These are phyloP conservation scores for Kwoniella dejecticola DNA, from an alignment of 768 basidiomycete genomes.

Conservation along the genomic window DNA sequence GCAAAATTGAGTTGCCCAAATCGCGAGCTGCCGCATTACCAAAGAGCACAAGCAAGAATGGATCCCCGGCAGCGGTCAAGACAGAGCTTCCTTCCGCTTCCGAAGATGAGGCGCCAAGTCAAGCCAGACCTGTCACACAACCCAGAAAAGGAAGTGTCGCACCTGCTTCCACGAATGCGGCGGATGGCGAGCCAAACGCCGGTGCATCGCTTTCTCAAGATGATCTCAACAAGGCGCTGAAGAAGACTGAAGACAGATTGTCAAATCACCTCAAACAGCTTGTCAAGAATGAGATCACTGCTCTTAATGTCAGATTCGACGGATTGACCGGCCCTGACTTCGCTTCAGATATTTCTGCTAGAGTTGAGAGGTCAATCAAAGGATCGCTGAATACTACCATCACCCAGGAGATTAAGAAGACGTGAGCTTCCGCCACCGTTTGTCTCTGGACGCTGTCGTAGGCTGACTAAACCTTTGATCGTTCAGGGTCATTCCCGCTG, in stretches of 20 bases:
- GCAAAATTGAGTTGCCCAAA: conserved; percentile 12
- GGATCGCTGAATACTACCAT: conserved; percentile 19
- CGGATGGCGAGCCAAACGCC: not conserved
- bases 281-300: conserved; percentile 24
- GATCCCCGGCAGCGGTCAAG: conserved; percentile 24
- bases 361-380: conserved; percentile 35
- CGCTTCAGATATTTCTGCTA: conserved; percentile 21
- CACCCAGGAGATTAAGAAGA: conserved; percentile 32
- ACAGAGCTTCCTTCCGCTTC: conserved; percentile 20
- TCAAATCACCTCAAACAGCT: conserved; percentile 33
- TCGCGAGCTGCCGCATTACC: conserved; percentile 7
- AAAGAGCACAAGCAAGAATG: conserved; percentile 18
- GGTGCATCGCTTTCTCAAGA: conserved; percentile 16
- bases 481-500: conserved; percentile 29
- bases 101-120: not conserved
- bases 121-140: not conserved
- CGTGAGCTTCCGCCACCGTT: conserved; percentile 28
- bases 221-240: conserved; percentile 27
- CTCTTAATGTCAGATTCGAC: conserved; percentile 31
- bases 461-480: not conserved
- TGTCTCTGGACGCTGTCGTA: not conserved
- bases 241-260: conserved; percentile 44
- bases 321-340: conserved; percentile 23
- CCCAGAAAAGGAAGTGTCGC: conserved; percentile 6
- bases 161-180: not conserved